Evolutionary conservation across 257 asterid species (phyloP).

Genomic region (Ophiorrhiza pumila): DNA sequence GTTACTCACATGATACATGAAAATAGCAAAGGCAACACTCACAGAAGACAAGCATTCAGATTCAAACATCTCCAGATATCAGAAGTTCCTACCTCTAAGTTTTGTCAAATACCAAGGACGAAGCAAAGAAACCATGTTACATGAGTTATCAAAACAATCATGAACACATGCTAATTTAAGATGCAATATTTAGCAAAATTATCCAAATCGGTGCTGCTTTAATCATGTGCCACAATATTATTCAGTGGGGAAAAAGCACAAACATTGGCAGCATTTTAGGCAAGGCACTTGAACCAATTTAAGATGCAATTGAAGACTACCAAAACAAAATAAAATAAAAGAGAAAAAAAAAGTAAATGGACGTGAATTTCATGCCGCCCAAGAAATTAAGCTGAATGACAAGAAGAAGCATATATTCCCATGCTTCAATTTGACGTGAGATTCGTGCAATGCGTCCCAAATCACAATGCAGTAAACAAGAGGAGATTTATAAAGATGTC

Average conservation of each 20-base stretch:
- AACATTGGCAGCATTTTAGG: background rate
- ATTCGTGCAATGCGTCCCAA: background rate
- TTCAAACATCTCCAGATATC: too few relatives aligned
- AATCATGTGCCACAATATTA: background rate
- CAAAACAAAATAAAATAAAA: background rate
- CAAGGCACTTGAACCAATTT: background rate
- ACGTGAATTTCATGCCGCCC: background rate
- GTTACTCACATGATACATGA: background rate
- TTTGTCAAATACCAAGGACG: background rate
- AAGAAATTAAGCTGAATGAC: background rate
- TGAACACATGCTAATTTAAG: background rate
- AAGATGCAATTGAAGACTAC: background rate
- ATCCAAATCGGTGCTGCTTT: background rate
- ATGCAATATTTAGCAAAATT: background rate
- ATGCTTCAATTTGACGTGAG: background rate
- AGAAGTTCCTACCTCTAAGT: background rate
- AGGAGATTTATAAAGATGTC: background rate
- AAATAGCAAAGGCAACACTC: background rate
- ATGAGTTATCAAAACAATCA: background rate
- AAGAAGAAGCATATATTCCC: background rate
- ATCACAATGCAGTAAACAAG: background rate
- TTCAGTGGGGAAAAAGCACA: background rate
- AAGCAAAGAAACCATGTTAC: background rate
- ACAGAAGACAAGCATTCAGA: too few relatives aligned
- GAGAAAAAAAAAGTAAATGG: background rate